phyloP scores from a whole-genome alignment of 441 rosid genomes.

The Pelargonium cotyledonis region DNA sequence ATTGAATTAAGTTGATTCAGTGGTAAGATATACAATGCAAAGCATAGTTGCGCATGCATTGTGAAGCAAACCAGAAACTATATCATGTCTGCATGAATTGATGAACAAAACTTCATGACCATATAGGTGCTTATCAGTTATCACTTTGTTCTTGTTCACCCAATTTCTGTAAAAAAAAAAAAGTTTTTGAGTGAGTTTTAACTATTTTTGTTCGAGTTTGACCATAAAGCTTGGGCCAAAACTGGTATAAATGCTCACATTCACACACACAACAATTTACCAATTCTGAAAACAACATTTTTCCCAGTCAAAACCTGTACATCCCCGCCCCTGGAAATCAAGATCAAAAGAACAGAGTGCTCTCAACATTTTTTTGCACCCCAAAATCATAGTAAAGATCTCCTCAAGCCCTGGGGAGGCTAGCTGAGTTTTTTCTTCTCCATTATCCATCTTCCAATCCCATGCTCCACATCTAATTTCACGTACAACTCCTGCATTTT shows the following conservation, averaged over 20 bases:
- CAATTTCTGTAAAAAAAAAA: too few relatives aligned
- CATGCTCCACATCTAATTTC: slow-evolving; percentile 34
- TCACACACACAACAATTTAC: not conserved
- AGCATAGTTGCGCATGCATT: not conserved
- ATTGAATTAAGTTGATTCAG: too few relatives aligned
- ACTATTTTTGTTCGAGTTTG: too few relatives aligned
- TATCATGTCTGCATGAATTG: not conserved
- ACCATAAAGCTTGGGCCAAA: too few relatives aligned
- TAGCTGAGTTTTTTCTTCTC: slow-evolving; percentile 57
- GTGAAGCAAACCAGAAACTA: not conserved
- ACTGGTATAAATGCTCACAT: too few relatives aligned
- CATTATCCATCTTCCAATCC: slow-evolving; percentile 41
- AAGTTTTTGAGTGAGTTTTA: too few relatives aligned
- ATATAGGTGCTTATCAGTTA: too few relatives aligned
- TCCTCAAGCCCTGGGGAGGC: not conserved
- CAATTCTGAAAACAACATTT: not conserved
- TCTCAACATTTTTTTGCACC: too few relatives aligned
- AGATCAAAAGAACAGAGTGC: not conserved
- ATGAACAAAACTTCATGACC: too few relatives aligned
- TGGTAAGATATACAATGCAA: too few relatives aligned
- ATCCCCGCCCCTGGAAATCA: not conserved
- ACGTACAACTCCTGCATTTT: slow-evolving; percentile 38
- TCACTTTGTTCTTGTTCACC: not conserved
- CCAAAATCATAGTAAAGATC: too few relatives aligned
- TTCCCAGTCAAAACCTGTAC: slow-evolving; percentile 5